A percentile compares a stretch with the other conserved stretches of the same genome.
phyloP scores from a whole-genome alignment of 2,329 filamentous ascomycete genomes.

The Fusarium setosum region DNA sequence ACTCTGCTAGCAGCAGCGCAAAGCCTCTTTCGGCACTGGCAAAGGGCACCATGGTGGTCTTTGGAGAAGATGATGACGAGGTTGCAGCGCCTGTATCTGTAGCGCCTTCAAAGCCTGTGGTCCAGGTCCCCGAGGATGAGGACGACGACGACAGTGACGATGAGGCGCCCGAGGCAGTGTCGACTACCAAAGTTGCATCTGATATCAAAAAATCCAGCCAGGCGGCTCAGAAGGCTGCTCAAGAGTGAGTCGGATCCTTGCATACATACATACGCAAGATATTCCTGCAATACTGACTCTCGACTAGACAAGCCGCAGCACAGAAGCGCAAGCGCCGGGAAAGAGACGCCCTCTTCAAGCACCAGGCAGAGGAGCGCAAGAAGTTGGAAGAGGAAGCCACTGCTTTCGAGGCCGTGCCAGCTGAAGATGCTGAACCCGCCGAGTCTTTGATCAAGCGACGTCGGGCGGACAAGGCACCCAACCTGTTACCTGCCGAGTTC shows the following conservation, averaged over 20 bases:
- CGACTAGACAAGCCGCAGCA: slow-evolving; percentile 58
- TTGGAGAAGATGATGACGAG: slow-evolving; percentile 50
- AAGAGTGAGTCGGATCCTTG: slow-evolving; percentile 56
- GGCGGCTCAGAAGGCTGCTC: slow-evolving; percentile 60
- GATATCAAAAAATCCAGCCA: slow-evolving; percentile 59
- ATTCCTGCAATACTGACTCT: slow-evolving; percentile 17
- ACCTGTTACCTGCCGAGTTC: slow-evolving; percentile 64
- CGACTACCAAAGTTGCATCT: slow-evolving; percentile 60
- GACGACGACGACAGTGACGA: slow-evolving; percentile 61
- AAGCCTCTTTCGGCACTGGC: slow-evolving; percentile 15
- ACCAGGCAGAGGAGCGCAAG: slow-evolving; percentile 65
- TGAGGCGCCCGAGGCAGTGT: slow-evolving; percentile 69
- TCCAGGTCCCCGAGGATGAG: slow-evolving; percentile 41
- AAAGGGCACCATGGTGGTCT: slow-evolving; percentile 47
- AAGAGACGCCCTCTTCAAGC: slow-evolving; percentile 64
- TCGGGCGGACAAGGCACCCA: slow-evolving; percentile 52
- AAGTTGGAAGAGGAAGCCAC: slow-evolving; percentile 42
- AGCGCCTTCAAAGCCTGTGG: slow-evolving; percentile 17
- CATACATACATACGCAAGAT: neutral
- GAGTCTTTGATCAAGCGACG: slow-evolving; percentile 27
- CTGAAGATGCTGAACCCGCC: slow-evolving; percentile 16
- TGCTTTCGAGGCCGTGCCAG: slow-evolving; percentile 25
- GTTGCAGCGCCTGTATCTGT: slow-evolving; percentile 17
- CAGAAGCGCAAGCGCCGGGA: slow-evolving; percentile 67
- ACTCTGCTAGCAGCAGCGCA: slow-evolving; percentile 16